Conservation (phyloP, 2,329 filamentous ascomycete species). For the Exophiala sp. region DNA sequence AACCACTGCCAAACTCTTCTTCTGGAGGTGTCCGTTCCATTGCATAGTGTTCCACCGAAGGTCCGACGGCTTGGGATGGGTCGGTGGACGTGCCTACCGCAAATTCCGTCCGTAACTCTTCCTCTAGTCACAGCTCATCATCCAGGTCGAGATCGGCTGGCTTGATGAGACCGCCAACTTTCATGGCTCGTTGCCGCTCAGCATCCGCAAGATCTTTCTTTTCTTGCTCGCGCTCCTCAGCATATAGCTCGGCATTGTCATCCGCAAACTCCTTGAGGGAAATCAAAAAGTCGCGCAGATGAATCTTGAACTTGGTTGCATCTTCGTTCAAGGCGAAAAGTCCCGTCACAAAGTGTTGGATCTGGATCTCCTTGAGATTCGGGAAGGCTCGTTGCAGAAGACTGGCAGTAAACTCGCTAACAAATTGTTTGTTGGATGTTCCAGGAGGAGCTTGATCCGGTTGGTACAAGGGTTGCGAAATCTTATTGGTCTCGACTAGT, state of each 20-base stretch:
- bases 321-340: slow-evolving; percentile 84
- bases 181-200: slow-evolving; percentile 85
- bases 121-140: slow-evolving; percentile 73
- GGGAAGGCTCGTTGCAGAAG: slow-evolving; percentile 85
- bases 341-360: slow-evolving; percentile 81
- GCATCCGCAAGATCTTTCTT: slow-evolving; percentile 77
- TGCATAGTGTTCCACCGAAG: slow-evolving; percentile 28
- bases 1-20: slow-evolving; percentile 20
- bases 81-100: slow-evolving; percentile 15
- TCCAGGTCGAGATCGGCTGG: slow-evolving; percentile 89
- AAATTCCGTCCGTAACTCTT: slow-evolving; percentile 52
- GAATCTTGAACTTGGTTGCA: slow-evolving; percentile 89
- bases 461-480: slow-evolving; percentile 84
- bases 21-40: slow-evolving; percentile 15
- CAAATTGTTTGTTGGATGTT: slow-evolving; percentile 84
- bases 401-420: slow-evolving; percentile 78
- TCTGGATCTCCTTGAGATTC: slow-evolving; percentile 85
- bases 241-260: slow-evolving; percentile 89
- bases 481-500: slow-evolving; percentile 84
- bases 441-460: slow-evolving; percentile 74
- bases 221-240: slow-evolving; percentile 90
- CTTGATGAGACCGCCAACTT: slow-evolving; percentile 92
- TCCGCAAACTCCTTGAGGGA: slow-evolving; percentile 94
- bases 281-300: slow-evolving; percentile 93
- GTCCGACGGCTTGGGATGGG: slow-evolving; percentile 1